A percentile compares a stretch with the other conserved stretches of the same genome.
Conservation (phyloP, 306 rosid species). For the Citrullus colocynthis region DNA sequence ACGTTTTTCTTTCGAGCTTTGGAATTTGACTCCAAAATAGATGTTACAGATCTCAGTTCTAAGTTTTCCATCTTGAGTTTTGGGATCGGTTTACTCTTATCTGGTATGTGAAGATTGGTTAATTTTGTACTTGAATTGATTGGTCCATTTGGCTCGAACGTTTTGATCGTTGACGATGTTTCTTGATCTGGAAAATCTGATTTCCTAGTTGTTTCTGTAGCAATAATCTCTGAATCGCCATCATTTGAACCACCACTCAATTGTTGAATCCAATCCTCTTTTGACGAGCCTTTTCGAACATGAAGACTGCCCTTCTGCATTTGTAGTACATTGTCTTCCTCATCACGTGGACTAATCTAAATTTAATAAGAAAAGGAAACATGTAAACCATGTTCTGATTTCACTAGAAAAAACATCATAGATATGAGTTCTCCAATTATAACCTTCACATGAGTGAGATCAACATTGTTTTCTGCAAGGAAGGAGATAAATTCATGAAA, state of each 20-base stretch:
- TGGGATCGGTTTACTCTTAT: slow-evolving; percentile 13
- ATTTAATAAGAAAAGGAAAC: slow-evolving; percentile 9
- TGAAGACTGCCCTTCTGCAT: slow-evolving; percentile 44
- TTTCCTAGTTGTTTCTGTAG: slow-evolving; percentile 19
- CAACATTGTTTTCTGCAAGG: slow-evolving; percentile 21
- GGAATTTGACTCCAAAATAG: slow-evolving; percentile 14
- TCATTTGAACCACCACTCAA: slow-evolving; percentile 23
- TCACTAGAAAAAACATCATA: background rate
- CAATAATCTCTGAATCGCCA: slow-evolving; percentile 14
- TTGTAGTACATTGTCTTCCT: slow-evolving; percentile 24
- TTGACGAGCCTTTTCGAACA: slow-evolving; percentile 60
- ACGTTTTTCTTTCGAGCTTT: slow-evolving; percentile 13
- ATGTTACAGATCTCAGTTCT: slow-evolving; percentile 14
- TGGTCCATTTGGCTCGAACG: slow-evolving; percentile 19
- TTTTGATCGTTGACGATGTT: slow-evolving; percentile 10
- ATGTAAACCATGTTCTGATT: background rate
- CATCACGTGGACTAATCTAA: slow-evolving; percentile 74
- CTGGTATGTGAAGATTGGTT: slow-evolving; percentile 46
- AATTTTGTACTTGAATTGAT: slow-evolving; percentile 22
- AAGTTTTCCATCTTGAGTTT: slow-evolving; percentile 22
- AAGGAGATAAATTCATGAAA: slow-evolving; percentile 23
- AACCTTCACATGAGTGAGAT: slow-evolving; percentile 25
- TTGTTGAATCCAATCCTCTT: slow-evolving; percentile 45
- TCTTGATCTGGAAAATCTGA: slow-evolving; percentile 14
- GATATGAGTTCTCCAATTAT: background rate